A percentile compares a stretch with the other conserved stretches of the same genome.
These are phyloP conservation scores for Helianthus tuberosus DNA, from an alignment of 129 eudicot genomes.

Conservation along the genomic window DNA sequence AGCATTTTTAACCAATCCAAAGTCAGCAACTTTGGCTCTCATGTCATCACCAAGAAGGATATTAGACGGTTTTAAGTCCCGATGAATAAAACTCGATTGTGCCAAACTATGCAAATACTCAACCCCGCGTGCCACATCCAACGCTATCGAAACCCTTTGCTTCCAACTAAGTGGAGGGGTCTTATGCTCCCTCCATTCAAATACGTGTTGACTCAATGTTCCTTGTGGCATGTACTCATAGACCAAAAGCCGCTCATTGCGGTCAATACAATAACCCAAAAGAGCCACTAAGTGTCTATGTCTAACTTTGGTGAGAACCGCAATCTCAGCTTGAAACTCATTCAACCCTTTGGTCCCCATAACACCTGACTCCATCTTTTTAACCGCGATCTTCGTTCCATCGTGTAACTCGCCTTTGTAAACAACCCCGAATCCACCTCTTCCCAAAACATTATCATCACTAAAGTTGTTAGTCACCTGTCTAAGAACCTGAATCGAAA, in stretches of 20 bases:
- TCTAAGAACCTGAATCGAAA: conserved; percentile 59
- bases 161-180: conserved; percentile 49
- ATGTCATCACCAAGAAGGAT: conserved; percentile 62
- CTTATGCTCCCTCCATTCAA: conserved; percentile 39
- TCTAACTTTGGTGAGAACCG: conserved; percentile 56
- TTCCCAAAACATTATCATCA: conserved; percentile 49
- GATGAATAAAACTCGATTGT: conserved; percentile 54
- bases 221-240: conserved; percentile 75
- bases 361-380: conserved; percentile 58
- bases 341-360: conserved; percentile 60
- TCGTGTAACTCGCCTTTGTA: conserved; percentile 61
- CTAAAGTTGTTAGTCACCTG: conserved; percentile 61
- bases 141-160: conserved; percentile 57
- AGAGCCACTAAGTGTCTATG: conserved; percentile 66
- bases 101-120: conserved; percentile 68
- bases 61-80: conserved; percentile 62
- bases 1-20: conserved; percentile 62
- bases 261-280: conserved; percentile 54
- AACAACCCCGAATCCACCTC: conserved; percentile 70
- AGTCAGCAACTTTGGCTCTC: conserved; percentile 71
- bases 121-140: conserved; percentile 67
- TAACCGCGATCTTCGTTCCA: conserved; percentile 66
- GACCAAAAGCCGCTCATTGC: conserved; percentile 66
- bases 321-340: conserved; percentile 68
- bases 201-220: conserved; percentile 55